A percentile compares a stretch with the other conserved stretches of the same genome.
These are phyloP conservation scores for Phytophthora ramorum DNA, from an alignment of 352 stramenopile species.

Conservation along the genomic window DNA sequence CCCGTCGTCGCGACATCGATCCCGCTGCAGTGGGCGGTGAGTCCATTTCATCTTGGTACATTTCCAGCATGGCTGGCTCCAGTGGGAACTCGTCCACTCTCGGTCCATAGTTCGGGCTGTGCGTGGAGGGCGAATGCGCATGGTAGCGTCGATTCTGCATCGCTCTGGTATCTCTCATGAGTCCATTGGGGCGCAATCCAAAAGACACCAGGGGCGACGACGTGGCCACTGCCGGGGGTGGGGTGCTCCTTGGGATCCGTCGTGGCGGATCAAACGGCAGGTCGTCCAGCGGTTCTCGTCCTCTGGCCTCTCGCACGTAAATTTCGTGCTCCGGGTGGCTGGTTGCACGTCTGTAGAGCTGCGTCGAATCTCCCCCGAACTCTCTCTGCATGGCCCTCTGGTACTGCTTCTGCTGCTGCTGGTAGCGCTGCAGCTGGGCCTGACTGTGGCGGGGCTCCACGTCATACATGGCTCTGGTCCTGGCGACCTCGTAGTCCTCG, in stretches of 20 bases:
- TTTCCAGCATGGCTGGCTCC: constrained; percentile 32
- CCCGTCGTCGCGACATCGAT: constrained; percentile 17
- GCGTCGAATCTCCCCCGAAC: constrained; percentile 22
- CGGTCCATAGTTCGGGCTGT: constrained; percentile 15
- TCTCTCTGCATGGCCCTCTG: constrained; percentile 29
- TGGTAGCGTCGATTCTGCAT: constrained; percentile 21
- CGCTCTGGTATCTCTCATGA: constrained; percentile 7
- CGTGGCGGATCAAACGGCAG: constrained; percentile 25
- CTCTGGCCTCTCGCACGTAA: constrained; percentile 29
- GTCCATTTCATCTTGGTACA: constrained; percentile 27
- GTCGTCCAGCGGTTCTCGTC: constrained; percentile 8
- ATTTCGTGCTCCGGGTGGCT: constrained; percentile 23
- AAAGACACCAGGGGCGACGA: constrained; percentile 22
- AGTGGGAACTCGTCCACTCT: constrained; percentile 27
- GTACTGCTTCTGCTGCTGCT: constrained; percentile 51
- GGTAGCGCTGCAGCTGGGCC: constrained; percentile 44
- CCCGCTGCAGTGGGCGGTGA: neutral
- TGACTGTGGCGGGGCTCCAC: constrained; percentile 45
- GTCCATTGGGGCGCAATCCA: constrained; percentile 18
- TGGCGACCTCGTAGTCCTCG: constrained; percentile 21
- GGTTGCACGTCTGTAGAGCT: constrained; percentile 30
- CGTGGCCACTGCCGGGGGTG: constrained; percentile 3
- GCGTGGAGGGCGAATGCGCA: neutral
- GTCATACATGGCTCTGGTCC: constrained; percentile 32
- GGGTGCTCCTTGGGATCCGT: constrained; percentile 51